Base-by-base conservation (phyloP, 257 asterid species). In the Fraxinus pennsylvanica region DNA sequence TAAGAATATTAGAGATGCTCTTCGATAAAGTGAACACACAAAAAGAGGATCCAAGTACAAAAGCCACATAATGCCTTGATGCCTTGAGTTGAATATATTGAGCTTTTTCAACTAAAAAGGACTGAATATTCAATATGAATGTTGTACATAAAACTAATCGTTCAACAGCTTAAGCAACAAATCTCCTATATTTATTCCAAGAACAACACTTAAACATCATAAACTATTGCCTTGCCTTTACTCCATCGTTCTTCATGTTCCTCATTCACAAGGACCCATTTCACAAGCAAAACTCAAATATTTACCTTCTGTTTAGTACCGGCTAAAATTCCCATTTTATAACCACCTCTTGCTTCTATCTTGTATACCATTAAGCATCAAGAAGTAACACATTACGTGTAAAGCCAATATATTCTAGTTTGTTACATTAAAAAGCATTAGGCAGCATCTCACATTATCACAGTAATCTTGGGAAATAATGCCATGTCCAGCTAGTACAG, bases 321-420 rank as follows among this genome's bases (percentile, higher is more conserved):
- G 13, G 29, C 27, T n/a, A 57, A 57, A n/a, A 57, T 57, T 57
- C 25, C 66, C 66, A 57, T 57, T n/a, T 57, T 6, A 57, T 4
- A n/a, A n/a, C 27, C 35, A 47, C 14, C 38, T 50, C 25, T 15
- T 39, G 7, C 66, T 21, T 30, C 17, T 22, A 65, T 71, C 52
- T 10, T 22, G 3, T 32, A 41, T 47, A 47, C 68, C 73, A 61
- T 27, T 17, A 65, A 22, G 82, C 74, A 47, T 65, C 52, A 27
- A 63, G 73, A 9, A 22, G 72, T 30, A 79, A 32, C 68, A 45
- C 22, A 50, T 10, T 9, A 74, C 19, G 74, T 52, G 76, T 71
- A 75, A 80, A 73, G 75, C 52, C 43, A 66, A 70, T 19, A 71
- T 5, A 57, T 57, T 57, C 33, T 25, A 25, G 33, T 9, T 21